Conservation (phyloP, 1,284 basidiomycete species). For the Exobasidium cylindrosporum region DNA sequence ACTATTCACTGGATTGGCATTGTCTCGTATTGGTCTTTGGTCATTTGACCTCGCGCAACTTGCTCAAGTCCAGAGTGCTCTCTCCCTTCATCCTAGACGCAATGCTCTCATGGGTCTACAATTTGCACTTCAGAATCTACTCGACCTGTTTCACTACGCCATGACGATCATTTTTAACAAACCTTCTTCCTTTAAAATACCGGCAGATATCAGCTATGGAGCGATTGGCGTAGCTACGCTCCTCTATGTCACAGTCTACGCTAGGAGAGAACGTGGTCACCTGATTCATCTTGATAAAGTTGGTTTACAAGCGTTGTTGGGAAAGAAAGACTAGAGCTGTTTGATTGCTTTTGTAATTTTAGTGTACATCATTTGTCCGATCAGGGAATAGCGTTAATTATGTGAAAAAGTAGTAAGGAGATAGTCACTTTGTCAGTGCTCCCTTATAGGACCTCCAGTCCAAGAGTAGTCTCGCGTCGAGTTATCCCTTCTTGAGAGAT, state of each 20-base stretch:
- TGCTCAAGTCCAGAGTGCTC: constrained; percentile 54
- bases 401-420: too few species aligned
- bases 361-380: too few species aligned
- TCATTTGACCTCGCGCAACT: constrained; percentile 62
- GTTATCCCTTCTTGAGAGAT: constrained; percentile 37
- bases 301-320: neutral
- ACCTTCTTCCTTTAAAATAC: constrained; percentile 38
- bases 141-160: constrained; percentile 34
- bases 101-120: constrained; percentile 40
- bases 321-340: too few species aligned
- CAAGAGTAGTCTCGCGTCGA: constrained; percentile 55
- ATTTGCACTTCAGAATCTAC: constrained; percentile 32
- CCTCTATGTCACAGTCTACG: constrained; percentile 39
- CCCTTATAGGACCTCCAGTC: constrained; percentile 31
- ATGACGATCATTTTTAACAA: constrained; percentile 35
- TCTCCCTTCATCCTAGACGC: constrained; percentile 27
- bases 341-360: too few species aligned
- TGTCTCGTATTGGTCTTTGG: constrained; percentile 62
- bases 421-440: too few species aligned
- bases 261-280: constrained; percentile 38
- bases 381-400: too few species aligned
- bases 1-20: constrained; percentile 58
- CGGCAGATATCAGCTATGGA: constrained; percentile 33
- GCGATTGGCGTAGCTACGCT: constrained; percentile 31
- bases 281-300: constrained; percentile 35